phyloP scores from a whole-genome alignment of 768 basidiomycete genomes.

The Polyporus arcularius region DNA sequence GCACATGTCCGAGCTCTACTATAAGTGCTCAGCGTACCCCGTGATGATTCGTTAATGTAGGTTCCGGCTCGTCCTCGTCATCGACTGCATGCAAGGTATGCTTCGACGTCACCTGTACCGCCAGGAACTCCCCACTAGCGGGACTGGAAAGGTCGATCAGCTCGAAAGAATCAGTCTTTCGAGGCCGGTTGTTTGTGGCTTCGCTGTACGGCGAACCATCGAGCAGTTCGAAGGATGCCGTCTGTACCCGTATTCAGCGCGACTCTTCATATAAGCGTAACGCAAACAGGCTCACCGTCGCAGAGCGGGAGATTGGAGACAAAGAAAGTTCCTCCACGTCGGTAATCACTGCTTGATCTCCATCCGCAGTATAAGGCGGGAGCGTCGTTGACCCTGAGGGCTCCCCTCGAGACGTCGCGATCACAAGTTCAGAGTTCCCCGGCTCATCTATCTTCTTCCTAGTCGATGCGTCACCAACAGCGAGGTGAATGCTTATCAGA shows the following conservation, averaged over 20 bases:
- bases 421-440: background rate
- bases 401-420: background rate
- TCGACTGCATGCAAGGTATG: background rate
- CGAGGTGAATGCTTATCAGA: constrained; percentile 48
- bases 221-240: background rate
- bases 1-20: too few species aligned
- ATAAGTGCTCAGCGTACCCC: constrained; percentile 31
- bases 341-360: background rate
- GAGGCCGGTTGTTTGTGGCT: background rate
- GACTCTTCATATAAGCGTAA: background rate
- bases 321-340: constrained; percentile 3
- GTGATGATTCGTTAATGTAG: constrained; percentile 26
- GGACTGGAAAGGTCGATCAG: background rate
- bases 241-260: background rate
- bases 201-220: too few species aligned
- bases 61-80: background rate
- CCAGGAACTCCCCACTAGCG: background rate
- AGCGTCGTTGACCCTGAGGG: background rate
- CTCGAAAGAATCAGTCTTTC: background rate
- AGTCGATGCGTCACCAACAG: constrained; percentile 28
- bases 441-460: constrained; percentile 1
- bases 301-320: constrained; percentile 3
- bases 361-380: background rate
- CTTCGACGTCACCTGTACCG: background rate
- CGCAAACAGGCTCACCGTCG: background rate